These are phyloP conservation scores for Tetrahymena borealis DNA, from an alignment of 73 alveolate species.

Conservation along the genomic window DNA sequence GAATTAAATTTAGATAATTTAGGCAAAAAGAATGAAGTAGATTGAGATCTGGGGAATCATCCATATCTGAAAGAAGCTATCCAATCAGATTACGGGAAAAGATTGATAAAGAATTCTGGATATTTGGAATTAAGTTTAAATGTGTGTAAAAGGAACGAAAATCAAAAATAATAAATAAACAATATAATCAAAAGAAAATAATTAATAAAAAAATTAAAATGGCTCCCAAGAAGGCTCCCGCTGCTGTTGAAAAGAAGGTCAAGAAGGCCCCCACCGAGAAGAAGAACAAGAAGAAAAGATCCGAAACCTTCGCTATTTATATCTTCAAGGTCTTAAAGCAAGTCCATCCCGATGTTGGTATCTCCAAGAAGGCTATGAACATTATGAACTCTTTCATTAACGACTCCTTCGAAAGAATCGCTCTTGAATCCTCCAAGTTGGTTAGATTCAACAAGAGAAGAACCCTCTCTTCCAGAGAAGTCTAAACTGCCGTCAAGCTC, in stretches of 20 bases:
- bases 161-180: not conserved
- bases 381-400: constrained; percentile 58
- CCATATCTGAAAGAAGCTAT: not conserved
- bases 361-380: constrained; percentile 61
- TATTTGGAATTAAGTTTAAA: not conserved
- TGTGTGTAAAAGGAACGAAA: not conserved
- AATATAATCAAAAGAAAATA: not conserved
- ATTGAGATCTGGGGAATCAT: not conserved
- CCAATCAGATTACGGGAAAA: not conserved
- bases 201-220: constrained; percentile 15
- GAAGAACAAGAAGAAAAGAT: constrained; percentile 47
- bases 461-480: constrained; percentile 58
- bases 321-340: constrained; percentile 62
- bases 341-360: constrained; percentile 65
- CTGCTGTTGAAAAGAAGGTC: constrained; percentile 48
- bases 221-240: constrained; percentile 54
- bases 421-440: constrained; percentile 56
- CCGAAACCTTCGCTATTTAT: constrained; percentile 58
- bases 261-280: constrained; percentile 49
- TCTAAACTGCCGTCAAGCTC: constrained; percentile 67
- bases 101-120: not conserved
- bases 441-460: constrained; percentile 51
- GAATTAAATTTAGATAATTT: not conserved
- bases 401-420: constrained; percentile 61
- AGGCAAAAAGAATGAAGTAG: not conserved